These are phyloP conservation scores for Rhododendron kiyosumense DNA, from an alignment of 148 eudicot species.

Conservation along the genomic window DNA sequence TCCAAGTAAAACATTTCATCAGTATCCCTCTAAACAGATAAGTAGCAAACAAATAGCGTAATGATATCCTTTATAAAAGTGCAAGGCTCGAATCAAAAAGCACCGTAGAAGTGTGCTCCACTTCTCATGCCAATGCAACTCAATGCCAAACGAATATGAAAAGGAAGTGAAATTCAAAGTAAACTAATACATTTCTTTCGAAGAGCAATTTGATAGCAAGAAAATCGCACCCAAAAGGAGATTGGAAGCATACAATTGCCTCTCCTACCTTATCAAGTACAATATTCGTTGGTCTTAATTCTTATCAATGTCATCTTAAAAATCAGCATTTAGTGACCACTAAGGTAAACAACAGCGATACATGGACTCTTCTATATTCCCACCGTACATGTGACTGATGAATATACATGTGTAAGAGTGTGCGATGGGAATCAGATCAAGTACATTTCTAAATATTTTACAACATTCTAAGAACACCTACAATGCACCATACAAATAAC, in stretches of 20 bases:
- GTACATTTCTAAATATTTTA: not conserved
- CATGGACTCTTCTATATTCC: not conserved
- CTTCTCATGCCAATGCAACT: not conserved
- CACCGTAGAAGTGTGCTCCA: not conserved
- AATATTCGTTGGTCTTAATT: not conserved
- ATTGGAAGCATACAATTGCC: not conserved
- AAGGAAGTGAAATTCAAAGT: not conserved
- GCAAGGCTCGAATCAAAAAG: not conserved
- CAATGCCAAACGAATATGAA: not conserved
- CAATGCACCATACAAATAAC: not conserved
- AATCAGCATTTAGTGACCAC: not conserved
- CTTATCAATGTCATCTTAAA: not conserved
- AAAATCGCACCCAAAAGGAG: not conserved
- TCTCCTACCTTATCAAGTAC: not conserved
- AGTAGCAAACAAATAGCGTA: not conserved
- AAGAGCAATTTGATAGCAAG: not conserved
- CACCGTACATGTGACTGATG: not conserved
- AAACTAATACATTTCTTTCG: not conserved
- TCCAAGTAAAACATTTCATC: not conserved
- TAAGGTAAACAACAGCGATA: not conserved
- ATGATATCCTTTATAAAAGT: not conserved
- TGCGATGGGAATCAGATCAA: not conserved
- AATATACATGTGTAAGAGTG: not conserved
- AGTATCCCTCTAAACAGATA: not conserved
- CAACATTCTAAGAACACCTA: not conserved